Percentiles rank a stretch among this genome's conserved stretches.
Conservation (phyloP, 2,329 filamentous ascomycete species). For the Aureobasidium sp. region DNA sequence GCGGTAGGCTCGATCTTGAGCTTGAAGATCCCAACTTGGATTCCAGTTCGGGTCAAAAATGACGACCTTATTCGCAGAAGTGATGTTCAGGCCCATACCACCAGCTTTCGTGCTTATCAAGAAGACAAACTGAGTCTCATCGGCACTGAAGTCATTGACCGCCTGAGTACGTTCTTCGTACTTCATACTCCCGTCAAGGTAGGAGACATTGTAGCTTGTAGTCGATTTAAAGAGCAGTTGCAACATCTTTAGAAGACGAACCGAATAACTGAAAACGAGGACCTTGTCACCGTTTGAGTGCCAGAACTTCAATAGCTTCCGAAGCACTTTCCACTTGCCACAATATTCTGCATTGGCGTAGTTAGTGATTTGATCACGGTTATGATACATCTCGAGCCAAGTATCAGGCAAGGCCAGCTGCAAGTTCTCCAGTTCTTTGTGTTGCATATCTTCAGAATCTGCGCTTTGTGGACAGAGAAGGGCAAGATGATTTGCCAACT, state of each 20-base stretch:
- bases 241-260: slow-evolving; percentile 75
- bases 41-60: slow-evolving; percentile 98
- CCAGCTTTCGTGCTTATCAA: slow-evolving; percentile 91
- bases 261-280: slow-evolving; percentile 88
- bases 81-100: slow-evolving; percentile 92
- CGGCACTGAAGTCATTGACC: slow-evolving; percentile 87
- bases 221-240: slow-evolving; percentile 81
- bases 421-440: slow-evolving; percentile 68
- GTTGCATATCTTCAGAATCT: slow-evolving; percentile 64
- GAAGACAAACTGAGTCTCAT: slow-evolving; percentile 85
- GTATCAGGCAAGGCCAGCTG: slow-evolving; percentile 65
- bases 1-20: slow-evolving; percentile 90
- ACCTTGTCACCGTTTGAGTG: slow-evolving; percentile 86
- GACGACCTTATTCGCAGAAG: slow-evolving; percentile 95
- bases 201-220: slow-evolving; percentile 76
- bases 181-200: slow-evolving; percentile 75
- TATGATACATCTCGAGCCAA: slow-evolving; percentile 67
- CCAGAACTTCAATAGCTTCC: slow-evolving; percentile 84
- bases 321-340: slow-evolving; percentile 92
- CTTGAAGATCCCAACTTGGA: slow-evolving; percentile 86
- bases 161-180: slow-evolving; percentile 75
- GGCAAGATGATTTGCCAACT: slow-evolving; percentile 87
- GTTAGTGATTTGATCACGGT: slow-evolving; percentile 70
- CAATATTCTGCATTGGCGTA: slow-evolving; percentile 86
- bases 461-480: slow-evolving; percentile 65